Base-by-base conservation (phyloP, 192 early-diverging fungal genomes). In the Coemansia erecta region DNA sequence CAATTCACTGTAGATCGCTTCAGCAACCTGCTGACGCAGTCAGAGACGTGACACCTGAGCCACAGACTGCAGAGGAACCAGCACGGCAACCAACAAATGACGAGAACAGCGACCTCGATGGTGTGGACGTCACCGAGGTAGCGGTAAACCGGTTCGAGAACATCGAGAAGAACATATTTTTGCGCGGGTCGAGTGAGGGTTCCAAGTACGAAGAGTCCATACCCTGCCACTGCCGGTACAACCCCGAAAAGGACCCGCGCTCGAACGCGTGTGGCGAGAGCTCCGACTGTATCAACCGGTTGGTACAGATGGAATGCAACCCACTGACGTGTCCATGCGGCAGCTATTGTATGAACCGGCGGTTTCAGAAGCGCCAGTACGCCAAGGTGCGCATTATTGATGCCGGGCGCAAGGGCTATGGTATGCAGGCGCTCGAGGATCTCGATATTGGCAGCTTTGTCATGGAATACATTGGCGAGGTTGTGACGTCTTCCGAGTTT, bases 401-500 rank as follows among this genome's bases (percentile, higher is more conserved):
- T 48, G 92, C 95, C 6, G 92, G 87, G 8, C 88, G 89, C 63
- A 99, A 99, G 65, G 97, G 97, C 1, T 94, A 85, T 66, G 97
- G 97, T n/a, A 72, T 99, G 46, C 84, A 89, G 55, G 89, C 94
- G 22, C 81, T 83, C 55, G 69, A 83, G 72, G 93, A 78, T 33
- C 55, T 72, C 15, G 71, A 70, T 60, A 90, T 91, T n/a, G 89
- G 88, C 46, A 66, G 82, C 13, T 98, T 99, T 78, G 89, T 99
- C 43, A 94, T 97, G 78, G 97, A 99, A 70, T 99, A 99, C 73
- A 86, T 92, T 60, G 97, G 97, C 26, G 97, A 99, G 69, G 89
- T 99, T 0, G 86, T 99, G 26, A 77, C 93, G 6, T 79, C 85
- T n/a, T 48, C 73, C 15, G 86, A 89, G 62, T 97, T 97, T 64